Conservation (phyloP, 257 asterid species). For the Solanum piurae region DNA sequence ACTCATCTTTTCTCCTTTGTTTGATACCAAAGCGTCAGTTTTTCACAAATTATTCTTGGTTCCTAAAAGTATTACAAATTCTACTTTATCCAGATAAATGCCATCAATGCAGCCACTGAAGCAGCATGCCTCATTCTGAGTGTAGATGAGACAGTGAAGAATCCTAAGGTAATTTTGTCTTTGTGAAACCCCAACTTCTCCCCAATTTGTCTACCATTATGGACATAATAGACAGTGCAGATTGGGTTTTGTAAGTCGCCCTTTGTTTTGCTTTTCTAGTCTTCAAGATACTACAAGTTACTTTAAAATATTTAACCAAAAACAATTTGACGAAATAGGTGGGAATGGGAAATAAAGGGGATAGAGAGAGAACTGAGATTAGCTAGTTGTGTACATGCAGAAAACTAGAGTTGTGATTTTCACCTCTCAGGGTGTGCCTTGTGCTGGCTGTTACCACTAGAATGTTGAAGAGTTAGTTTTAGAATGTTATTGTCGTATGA, state of each 20-base stretch:
- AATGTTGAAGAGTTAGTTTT: neutral
- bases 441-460: neutral
- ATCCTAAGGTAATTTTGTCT: slow-evolving; percentile 56
- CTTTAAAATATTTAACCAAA: neutral
- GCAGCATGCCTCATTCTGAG: slow-evolving; percentile 83
- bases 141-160: slow-evolving; percentile 81
- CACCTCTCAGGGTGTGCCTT: neutral
- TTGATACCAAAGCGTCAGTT: neutral
- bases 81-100: slow-evolving; percentile 44
- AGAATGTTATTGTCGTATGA: neutral
- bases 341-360: neutral
- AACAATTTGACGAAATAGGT: neutral
- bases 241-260: neutral
- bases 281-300: neutral
- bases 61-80: neutral
- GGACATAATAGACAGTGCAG: neutral
- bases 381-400: neutral
- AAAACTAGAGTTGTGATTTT: neutral
- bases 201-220: neutral
- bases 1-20: neutral
- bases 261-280: neutral
- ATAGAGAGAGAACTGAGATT: neutral
- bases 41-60: neutral
- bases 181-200: neutral
- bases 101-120: slow-evolving; percentile 89